phyloP scores from a whole-genome alignment of 768 basidiomycete species.

The Hygrophoropsis aurantiaca region DNA sequence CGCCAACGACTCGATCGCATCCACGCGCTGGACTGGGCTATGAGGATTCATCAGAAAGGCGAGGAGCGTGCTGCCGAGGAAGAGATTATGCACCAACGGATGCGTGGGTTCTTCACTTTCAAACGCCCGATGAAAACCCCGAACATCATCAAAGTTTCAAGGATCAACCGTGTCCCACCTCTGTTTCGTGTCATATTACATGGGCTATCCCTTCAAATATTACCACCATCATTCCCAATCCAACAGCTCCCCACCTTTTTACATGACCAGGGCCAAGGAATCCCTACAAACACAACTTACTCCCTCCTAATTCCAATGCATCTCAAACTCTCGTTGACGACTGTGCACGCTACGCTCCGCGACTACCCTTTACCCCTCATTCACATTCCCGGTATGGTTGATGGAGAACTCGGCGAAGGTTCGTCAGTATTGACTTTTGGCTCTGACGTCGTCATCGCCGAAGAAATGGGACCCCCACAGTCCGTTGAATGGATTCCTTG shows the following conservation, averaged over 20 bases:
- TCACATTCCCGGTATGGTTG: constrained; percentile 56
- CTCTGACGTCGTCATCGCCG: constrained; percentile 80
- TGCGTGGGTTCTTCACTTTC: constrained; percentile 38
- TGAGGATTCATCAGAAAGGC: constrained; percentile 48
- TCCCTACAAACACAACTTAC: constrained; percentile 71
- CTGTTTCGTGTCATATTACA: constrained; percentile 67
- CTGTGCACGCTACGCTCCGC: constrained; percentile 64
- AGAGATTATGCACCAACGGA: constrained; percentile 41
- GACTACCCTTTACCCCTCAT: constrained; percentile 89
- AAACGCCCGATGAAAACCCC: constrained; percentile 34
- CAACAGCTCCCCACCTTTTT: constrained; percentile 63
- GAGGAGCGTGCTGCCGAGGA: constrained; percentile 53
- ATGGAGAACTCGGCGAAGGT: constrained; percentile 23
- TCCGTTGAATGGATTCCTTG: constrained; percentile 76
- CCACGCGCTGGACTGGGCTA: constrained; percentile 73
- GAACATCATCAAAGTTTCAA: constrained; percentile 43
- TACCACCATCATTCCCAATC: constrained; percentile 58
- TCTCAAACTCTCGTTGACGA: constrained; percentile 62
- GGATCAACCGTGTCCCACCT: constrained; percentile 48
- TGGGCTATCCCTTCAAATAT: constrained; percentile 55
- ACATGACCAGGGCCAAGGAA: constrained; percentile 59
- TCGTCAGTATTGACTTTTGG: constrained; percentile 60
- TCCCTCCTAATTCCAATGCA: constrained; percentile 84
- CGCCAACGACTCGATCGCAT: constrained; percentile 63
- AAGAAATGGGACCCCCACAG: constrained; percentile 72